Evolutionary conservation across 208 protist species (phyloP).

Genomic region (Porcisia hertigi): DNA sequence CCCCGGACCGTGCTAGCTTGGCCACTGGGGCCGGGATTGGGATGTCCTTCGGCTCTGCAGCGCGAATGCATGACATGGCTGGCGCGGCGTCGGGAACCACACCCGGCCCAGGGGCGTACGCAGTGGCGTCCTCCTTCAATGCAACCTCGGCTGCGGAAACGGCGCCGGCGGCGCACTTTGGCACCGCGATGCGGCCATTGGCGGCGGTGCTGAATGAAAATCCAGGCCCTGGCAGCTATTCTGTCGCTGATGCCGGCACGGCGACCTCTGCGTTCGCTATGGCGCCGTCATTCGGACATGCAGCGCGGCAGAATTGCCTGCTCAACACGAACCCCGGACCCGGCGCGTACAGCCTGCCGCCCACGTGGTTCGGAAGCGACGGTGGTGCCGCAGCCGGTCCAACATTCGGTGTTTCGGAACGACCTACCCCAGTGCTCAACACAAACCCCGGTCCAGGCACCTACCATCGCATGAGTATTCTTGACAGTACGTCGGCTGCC

Average conservation of each 20-base stretch:
- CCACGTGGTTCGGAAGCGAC: slow-evolving; percentile 39
- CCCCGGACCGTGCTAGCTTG: not conserved
- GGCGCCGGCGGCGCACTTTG: not conserved
- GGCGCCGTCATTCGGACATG: slow-evolving; percentile 8
- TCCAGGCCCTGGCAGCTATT: slow-evolving; percentile 38
- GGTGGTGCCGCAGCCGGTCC: slow-evolving; percentile 10
- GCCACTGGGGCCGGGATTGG: not conserved
- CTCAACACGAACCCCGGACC: slow-evolving; percentile 30
- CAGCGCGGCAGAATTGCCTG: slow-evolving; percentile 10
- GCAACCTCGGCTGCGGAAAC: slow-evolving; percentile 1
- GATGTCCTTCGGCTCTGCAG: slow-evolving; percentile 10
- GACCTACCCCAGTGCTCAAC: slow-evolving; percentile 5
- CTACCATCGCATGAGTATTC: slow-evolving; percentile 6
- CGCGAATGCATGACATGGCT: not conserved
- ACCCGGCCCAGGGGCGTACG: slow-evolving; percentile 33
- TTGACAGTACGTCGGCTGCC: not conserved
- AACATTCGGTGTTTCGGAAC: not conserved
- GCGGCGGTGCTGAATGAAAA: slow-evolving; percentile 10
- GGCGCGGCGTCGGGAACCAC: not conserved
- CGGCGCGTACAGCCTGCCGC: slow-evolving; percentile 25
- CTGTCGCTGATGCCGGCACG: not conserved
- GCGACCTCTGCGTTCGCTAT: not conserved
- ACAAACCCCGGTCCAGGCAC: not conserved
- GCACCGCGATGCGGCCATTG: slow-evolving; percentile 6
- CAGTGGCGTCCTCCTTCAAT: slow-evolving; percentile 1